Evolutionary conservation across 179 eudicot genomes (phyloP), one percentile per base, ranked within the genome.

Genomic region (Actinidia arguta): DNA sequence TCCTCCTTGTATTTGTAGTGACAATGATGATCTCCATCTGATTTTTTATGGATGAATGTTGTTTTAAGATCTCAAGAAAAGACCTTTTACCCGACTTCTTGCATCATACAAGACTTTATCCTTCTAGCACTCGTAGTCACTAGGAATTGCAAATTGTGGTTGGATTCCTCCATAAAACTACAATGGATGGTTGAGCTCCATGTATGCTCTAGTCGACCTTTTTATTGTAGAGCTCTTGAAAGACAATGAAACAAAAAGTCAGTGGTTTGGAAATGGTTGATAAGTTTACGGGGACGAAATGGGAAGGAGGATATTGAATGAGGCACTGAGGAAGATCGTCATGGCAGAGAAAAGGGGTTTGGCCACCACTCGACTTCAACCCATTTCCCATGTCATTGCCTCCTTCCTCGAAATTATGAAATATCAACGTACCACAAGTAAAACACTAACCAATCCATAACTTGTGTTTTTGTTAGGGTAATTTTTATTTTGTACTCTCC

Each of bases 351-450:
- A 86, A 85, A 85, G 98, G 83, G 91, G 89, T 72, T 93, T 90
- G 67, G 95, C 95, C 54, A 79, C 92, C 1, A 83, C 98, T 36
- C 85, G 91, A 77, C 88, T 95, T 46, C 79, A 91, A 48, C 95
- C 95, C 12, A 80, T 95, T 82, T 95, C 98, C 70, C 88, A 85
- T 64, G 92, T 90, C 82, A 91, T 94, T 76, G 83, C 94, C 44
- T 88, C 95, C 31, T 96, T 92, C 80, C 94, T 94, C 83, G 82
- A 75, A 56, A 96, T 96, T 89, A 94, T 96, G 99, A 94, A 96
- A 83, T 76, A 85, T 58, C 89, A 98, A 92, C 98, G 99, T 95
- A 78, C 6, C 59, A 22, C 55, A n/a, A 50, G 39, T 39, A 5
- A 8, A 51, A 63, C 22, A 44, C 56, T 70, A 42, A 24, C 51